Base-by-base conservation (phyloP, 2,329 filamentous ascomycete species). In the Stemphylium beticola region DNA sequence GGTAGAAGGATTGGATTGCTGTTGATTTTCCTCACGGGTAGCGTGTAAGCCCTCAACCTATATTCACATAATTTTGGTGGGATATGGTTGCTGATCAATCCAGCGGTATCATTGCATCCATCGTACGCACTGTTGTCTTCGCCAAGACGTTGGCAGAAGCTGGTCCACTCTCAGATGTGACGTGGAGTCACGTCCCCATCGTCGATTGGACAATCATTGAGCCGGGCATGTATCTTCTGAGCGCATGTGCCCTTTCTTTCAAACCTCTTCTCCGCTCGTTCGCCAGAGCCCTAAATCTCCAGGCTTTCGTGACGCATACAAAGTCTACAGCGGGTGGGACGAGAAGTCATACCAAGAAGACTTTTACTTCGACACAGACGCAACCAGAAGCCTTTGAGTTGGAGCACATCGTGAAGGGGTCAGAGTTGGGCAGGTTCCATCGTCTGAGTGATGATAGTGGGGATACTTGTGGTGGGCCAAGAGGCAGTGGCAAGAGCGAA, bases 1-100 rank as follows among this genome's bases (percentile, higher is more conserved):
- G 61, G 49, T 3, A 50, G 65, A 15, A 61, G 52, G 31, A 49
- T 64, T 15, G 66, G 65, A 7, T 47, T 71, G 10, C 26, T 69
- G 11, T 39, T 68, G 14, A 69, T 69, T 14, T 71, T 71, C 42
- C 37, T 69, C n/a, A 63, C 59, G 1, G 66, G 68, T n/a, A 68
- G 67, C 37, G 41, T 67, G 63, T 69, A 57, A 61, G 61, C 60
- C 22, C 4, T 33, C 10, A 41, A 12, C 17, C 14, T 29, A 9
- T 29, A 11, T 29, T 29, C 9, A 9, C 26, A 11, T 9, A 29
- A 29, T 29, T 29, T 7, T 29, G 8, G 9, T 2, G 11, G 26
- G 26, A 29, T 10, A 11, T 10, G 3, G 2, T 29, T 4, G 22
- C 54, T 44, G 29, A 33, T 26, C 7, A 31, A 22, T n/a, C 37